These are phyloP conservation scores for Neodidymelliopsis sp. DNA, from an alignment of 2,329 filamentous ascomycete species.

Conservation along the genomic window DNA sequence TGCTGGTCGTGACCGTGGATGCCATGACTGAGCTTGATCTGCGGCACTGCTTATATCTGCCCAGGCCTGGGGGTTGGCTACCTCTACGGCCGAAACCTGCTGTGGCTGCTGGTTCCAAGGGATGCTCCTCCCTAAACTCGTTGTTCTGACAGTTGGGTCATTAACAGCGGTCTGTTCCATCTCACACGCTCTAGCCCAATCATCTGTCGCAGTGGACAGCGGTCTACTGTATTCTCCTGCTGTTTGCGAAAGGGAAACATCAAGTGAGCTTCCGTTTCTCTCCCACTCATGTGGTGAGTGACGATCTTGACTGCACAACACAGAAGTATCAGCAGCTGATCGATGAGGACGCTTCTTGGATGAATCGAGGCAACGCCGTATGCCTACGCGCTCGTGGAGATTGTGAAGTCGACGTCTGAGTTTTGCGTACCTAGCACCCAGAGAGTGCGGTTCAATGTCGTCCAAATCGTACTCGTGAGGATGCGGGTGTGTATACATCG, in stretches of 20 bases:
- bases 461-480: too few species aligned
- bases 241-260: not conserved
- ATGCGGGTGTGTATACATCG: too few species aligned
- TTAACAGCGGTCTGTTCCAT: not conserved
- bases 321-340: not conserved
- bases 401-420: too few species aligned
- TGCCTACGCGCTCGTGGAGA: not conserved
- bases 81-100: not conserved
- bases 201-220: not conserved
- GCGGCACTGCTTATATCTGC: not conserved
- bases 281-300: not conserved
- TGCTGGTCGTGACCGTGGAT: not conserved
- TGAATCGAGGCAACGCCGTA: not conserved
- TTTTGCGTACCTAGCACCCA: not conserved
- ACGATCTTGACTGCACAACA: not conserved
- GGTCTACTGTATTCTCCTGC: not conserved
- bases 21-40: not conserved
- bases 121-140: too few species aligned
- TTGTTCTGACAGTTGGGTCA: not conserved
- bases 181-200: slow-evolving; percentile 5
- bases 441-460: too few species aligned
- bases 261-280: not conserved
- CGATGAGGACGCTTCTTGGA: not conserved
- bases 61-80: not conserved
- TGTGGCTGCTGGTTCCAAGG: not conserved